A percentile compares a stretch with the other conserved stretches of the same genome.
Evolutionary conservation across 164 flowering plant species (phyloP).

Genomic region (Magnolia officinalis): DNA sequence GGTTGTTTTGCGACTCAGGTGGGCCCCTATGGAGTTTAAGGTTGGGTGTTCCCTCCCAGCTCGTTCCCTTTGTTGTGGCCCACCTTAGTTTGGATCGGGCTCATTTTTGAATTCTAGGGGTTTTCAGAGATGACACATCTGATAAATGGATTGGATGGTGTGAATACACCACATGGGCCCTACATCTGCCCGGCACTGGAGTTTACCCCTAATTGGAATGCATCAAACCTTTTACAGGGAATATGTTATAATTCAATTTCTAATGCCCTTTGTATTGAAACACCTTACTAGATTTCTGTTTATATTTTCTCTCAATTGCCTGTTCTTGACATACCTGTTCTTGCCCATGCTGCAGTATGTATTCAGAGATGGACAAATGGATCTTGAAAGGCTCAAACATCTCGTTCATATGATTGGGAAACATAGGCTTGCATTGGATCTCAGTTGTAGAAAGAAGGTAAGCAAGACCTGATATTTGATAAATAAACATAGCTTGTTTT

Average conservation of each 20-base stretch:
- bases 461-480: not conserved
- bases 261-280: not conserved
- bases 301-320: not conserved
- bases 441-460: conserved; percentile 97
- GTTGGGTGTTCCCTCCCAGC: no score
- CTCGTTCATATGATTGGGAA: conserved; percentile 69
- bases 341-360: conserved; percentile 60
- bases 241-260: not conserved
- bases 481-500: conserved; percentile 56
- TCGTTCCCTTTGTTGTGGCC: no score
- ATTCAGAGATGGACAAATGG: conserved; percentile 86
- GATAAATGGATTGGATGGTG: no score
- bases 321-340: not conserved
- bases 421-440: conserved; percentile 81
- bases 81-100: no score
- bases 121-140: no score
- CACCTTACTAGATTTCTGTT: not conserved
- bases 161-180: no score
- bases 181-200: no score
- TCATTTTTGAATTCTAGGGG: no score
- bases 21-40: no score
- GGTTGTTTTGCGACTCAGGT: no score
- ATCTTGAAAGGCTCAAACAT: conserved; percentile 72
- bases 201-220: not conserved
- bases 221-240: not conserved